Evolutionary conservation across 2,329 filamentous ascomycete species (phyloP).

Genomic region (Aspergillus udagawae): DNA sequence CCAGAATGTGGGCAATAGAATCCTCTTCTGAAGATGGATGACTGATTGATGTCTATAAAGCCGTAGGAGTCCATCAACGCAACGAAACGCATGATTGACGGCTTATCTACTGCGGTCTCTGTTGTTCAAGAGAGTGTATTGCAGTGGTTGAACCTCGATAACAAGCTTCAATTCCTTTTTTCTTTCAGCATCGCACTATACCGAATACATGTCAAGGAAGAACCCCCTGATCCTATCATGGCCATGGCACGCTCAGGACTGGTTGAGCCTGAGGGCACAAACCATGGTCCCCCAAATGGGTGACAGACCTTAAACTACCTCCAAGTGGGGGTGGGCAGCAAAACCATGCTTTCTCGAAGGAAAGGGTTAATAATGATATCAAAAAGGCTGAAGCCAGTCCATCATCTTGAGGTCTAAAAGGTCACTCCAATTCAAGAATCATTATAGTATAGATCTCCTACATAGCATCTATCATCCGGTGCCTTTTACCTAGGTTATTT

Average conservation of each 20-base stretch:
- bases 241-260: constrained; percentile 1
- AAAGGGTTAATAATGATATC: background rate
- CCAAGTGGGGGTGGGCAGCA: constrained; percentile 1
- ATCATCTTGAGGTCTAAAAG: background rate
- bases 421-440: no score
- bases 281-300: constrained; percentile 15
- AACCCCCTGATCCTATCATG: constrained; percentile 9
- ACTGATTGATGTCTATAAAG: background rate
- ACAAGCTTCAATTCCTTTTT: background rate
- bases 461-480: no score
- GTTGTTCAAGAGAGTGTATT: no score
- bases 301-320: constrained; percentile 11
- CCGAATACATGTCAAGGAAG: background rate
- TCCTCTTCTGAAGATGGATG: background rate
- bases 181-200: constrained; percentile 1
- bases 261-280: constrained; percentile 5
- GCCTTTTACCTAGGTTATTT: no score
- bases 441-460: no score
- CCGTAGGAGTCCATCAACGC: background rate
- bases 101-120: no score
- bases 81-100: no score
- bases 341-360: background rate
- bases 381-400: constrained; percentile 1
- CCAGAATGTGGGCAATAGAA: background rate
- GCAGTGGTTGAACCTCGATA: no score